phyloP scores from a whole-genome alignment of 768 basidiomycete genomes.

The Sarcodon aspratus region DNA sequence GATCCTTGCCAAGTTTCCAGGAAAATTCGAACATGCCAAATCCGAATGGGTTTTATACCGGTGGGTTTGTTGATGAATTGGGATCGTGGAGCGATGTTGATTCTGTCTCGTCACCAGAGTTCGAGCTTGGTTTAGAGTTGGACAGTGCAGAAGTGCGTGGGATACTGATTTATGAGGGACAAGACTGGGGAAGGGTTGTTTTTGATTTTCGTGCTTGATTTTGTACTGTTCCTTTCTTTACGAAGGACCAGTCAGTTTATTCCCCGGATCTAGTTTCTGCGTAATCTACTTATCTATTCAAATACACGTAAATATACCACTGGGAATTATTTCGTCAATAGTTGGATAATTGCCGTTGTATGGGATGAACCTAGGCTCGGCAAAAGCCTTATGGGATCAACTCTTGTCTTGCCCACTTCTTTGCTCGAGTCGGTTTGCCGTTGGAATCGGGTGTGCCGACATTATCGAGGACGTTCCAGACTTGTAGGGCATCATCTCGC shows the following conservation, averaged over 20 bases:
- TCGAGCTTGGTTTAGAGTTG: constrained; percentile 74
- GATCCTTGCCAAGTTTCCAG: constrained; percentile 67
- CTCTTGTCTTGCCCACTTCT: background rate
- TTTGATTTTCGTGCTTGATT: constrained; percentile 37
- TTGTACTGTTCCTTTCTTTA: too few relatives aligned
- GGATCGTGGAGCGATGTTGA: background rate
- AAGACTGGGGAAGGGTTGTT: constrained; percentile 73
- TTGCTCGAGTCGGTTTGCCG: background rate
- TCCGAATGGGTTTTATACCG: constrained; percentile 67
- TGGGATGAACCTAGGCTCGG: background rate
- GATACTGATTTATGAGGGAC: constrained; percentile 58
- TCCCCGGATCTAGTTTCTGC: too few relatives aligned
- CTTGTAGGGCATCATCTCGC: too few relatives aligned
- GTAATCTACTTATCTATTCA: too few relatives aligned
- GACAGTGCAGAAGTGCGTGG: constrained; percentile 85
- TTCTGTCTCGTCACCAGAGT: constrained; percentile 34
- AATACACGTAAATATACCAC: too few relatives aligned
- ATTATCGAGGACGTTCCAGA: too few relatives aligned
- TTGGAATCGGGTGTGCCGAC: too few relatives aligned
- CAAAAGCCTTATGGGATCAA: constrained; percentile 2
- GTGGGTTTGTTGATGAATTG: constrained; percentile 23
- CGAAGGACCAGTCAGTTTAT: too few relatives aligned
- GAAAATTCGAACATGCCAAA: constrained; percentile 50
- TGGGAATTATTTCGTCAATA: too few relatives aligned
- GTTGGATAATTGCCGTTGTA: too few relatives aligned